Conservation (phyloP, 2,329 filamentous ascomycete genomes). For the Arthroderma uncinatum region DNA sequence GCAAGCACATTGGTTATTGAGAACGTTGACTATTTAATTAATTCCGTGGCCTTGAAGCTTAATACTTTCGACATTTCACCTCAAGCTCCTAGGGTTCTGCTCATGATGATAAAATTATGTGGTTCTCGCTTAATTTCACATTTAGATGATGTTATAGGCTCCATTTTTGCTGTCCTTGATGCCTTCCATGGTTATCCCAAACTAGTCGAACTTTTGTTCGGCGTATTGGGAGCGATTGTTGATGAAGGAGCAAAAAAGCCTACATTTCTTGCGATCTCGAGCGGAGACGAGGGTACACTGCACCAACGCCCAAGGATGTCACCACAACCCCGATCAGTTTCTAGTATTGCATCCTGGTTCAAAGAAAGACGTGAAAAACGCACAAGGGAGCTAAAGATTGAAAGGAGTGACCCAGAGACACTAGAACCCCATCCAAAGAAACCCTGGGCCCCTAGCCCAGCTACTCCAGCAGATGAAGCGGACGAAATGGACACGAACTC, state of each 20-base stretch:
- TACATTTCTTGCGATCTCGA: constrained; percentile 34
- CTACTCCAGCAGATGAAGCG: constrained; percentile 19
- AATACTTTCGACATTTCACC: constrained; percentile 89
- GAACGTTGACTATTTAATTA: constrained; percentile 94
- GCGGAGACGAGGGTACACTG: constrained; percentile 16
- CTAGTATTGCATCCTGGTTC: constrained; percentile 27
- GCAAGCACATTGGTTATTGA: constrained; percentile 72
- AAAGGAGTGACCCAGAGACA: constrained; percentile 12
- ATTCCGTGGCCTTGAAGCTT: constrained; percentile 75
- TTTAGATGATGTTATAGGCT: constrained; percentile 79
- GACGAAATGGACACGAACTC: constrained; percentile 17
- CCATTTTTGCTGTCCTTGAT: constrained; percentile 86
- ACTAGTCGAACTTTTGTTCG: constrained; percentile 76
- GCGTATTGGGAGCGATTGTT: constrained; percentile 70
- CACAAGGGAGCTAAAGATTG: constrained; percentile 18
- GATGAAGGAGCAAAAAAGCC: constrained; percentile 60
- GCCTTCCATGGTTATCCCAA: constrained; percentile 86
- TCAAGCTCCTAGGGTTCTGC: constrained; percentile 75
- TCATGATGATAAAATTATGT: constrained; percentile 87
- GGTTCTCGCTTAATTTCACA: constrained; percentile 74
- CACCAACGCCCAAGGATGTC: constrained; percentile 21
- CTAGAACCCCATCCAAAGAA: constrained; percentile 18
- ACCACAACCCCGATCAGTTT: constrained; percentile 23
- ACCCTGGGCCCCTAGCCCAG: constrained; percentile 18
- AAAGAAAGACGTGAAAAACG: constrained; percentile 26